These are phyloP conservation scores for Talaromyces adpressus DNA, from an alignment of 495 filamentous ascomycete genomes.

Conservation along the genomic window DNA sequence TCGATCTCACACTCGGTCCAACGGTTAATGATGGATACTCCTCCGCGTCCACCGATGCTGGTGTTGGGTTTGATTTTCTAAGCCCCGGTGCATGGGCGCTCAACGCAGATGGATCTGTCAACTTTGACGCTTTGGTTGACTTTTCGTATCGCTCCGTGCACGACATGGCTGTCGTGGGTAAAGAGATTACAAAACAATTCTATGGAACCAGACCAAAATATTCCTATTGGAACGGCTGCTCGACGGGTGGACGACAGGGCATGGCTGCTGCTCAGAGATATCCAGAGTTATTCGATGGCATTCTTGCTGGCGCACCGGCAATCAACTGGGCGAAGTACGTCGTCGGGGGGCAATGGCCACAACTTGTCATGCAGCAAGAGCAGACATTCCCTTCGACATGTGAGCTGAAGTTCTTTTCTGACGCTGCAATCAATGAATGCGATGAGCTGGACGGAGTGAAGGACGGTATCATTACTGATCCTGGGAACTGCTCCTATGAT, in stretches of 20 bases:
- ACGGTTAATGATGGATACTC: constrained; percentile 25
- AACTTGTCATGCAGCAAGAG: constrained; percentile 20
- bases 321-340: constrained; percentile 33
- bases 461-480: constrained; percentile 52
- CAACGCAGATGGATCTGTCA: constrained; percentile 29
- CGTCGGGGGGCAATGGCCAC: constrained; percentile 13
- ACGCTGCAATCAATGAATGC: constrained; percentile 32
- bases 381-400: constrained; percentile 30
- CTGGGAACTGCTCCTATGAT: constrained; percentile 42
- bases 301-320: constrained; percentile 44
- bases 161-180: constrained; percentile 20
- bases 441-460: constrained; percentile 49
- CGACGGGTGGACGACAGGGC: constrained; percentile 39
- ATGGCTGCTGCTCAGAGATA: constrained; percentile 35
- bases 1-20: constrained; percentile 14
- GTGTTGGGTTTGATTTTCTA: not conserved
- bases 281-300: constrained; percentile 50
- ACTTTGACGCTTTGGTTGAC: constrained; percentile 30
- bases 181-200: constrained; percentile 11
- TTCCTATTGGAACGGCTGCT: constrained; percentile 42
- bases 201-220: constrained; percentile 16
- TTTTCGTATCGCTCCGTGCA: constrained; percentile 31
- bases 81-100: constrained; percentile 28
- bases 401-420: constrained; percentile 36
- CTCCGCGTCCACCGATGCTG: constrained; percentile 30